Percentiles rank a stretch among this genome's conserved stretches.
These are phyloP conservation scores for Globisporangium rhizosaccharum DNA, from an alignment of 352 stramenopile species.

Conservation along the genomic window DNA sequence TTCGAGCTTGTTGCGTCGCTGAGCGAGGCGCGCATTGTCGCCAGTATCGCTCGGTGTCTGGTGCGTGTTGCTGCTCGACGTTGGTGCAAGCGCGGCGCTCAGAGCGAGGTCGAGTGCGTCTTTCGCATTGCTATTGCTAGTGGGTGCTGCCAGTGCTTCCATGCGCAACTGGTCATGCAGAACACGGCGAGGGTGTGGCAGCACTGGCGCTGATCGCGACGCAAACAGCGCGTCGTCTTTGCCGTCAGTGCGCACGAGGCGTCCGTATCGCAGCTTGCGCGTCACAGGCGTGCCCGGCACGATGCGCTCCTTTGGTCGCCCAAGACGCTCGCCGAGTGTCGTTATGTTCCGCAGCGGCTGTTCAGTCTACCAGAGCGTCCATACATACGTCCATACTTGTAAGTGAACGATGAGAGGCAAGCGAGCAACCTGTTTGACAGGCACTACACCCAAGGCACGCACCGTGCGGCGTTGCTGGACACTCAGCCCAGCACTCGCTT, in stretches of 20 bases:
- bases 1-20: slow-evolving; percentile 37
- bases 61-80: background rate
- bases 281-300: slow-evolving; percentile 31
- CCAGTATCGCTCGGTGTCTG: background rate
- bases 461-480: slow-evolving; percentile 13
- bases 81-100: background rate
- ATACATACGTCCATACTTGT: background rate
- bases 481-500: slow-evolving; percentile 15
- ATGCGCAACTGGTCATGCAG: slow-evolving; percentile 11
- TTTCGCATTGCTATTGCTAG: slow-evolving; percentile 6
- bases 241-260: slow-evolving; percentile 26
- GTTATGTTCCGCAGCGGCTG: slow-evolving; percentile 23
- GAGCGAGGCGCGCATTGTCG: slow-evolving; percentile 15
- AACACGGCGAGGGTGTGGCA: slow-evolving; percentile 14
- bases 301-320: slow-evolving; percentile 22
- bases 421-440: too few species aligned
- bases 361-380: background rate
- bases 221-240: slow-evolving; percentile 16
- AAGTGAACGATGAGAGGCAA: background rate
- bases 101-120: slow-evolving; percentile 13
- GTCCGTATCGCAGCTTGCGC: slow-evolving; percentile 36
- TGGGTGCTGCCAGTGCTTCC: slow-evolving; percentile 18
- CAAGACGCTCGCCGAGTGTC: slow-evolving; percentile 32
- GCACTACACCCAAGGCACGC: background rate
- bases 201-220: slow-evolving; percentile 22